Base-by-base conservation (phyloP, 2,329 filamentous ascomycete genomes). In the Sporothrix sp. region DNA sequence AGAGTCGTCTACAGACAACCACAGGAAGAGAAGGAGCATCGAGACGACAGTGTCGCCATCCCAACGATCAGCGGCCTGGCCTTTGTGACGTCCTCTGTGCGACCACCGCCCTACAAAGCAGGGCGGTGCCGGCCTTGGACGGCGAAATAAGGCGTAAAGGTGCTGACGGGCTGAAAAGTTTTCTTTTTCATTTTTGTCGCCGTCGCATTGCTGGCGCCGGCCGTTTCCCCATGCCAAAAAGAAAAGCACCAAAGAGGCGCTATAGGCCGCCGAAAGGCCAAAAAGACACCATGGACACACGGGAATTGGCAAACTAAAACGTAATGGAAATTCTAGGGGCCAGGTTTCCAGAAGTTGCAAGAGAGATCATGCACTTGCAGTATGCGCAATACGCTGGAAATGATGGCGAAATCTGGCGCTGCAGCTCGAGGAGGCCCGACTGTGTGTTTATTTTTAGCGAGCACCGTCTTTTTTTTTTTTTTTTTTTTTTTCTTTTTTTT, bases 271-370 rank as follows among this genome's bases (percentile, higher is more conserved):
- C 13, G 18, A n/a, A 16, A n/a, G 13, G 28, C 30, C 43, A 23
- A 45, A 45, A 25, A 18, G 23, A 32, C 35, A 48, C 33, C 14
- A 18, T 48, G 36, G 36, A 48, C 44, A 48, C 35, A 44, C 27
- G 16, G 38, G 51, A 38, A 52, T 49, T 40, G 51, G 42, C 50
- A 55, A 59, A 59, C 54, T 35, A 55, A 60, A 54, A 60, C 58
- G 58, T 60, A 60, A 60, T 59, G 40, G 25, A 54, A 54, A 51
- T 45, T 39, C 47, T 33, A 45, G 43, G 30, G 23, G 14, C 20
- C 10, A 27, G 16, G n/a, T 21, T 32, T 44, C 16, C 16, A 20
- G 30, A 45, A n/a, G n/a, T n/a, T n/a, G n/a, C n/a, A n/a, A n/a
- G n/a, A n/a, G n/a, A n/a, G n/a, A n/a, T 32, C 14, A 18, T 28